Evolutionary conservation across 208 protist genomes (phyloP).

Genomic region (Leishmania mexicana): DNA sequence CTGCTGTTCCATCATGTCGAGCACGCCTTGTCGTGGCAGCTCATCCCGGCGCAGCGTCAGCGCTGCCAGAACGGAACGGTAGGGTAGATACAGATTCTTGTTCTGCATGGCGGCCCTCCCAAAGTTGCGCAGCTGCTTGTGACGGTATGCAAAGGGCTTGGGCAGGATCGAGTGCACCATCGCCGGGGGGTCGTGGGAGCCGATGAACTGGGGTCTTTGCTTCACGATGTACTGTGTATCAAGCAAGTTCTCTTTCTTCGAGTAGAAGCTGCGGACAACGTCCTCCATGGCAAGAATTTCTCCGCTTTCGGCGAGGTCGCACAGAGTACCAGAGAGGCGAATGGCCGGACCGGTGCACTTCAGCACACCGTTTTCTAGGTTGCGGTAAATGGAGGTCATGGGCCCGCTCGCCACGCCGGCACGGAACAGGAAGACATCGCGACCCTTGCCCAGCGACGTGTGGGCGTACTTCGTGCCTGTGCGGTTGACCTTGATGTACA

Average conservation of each 20-base stretch:
- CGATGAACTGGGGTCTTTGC: slow-evolving; percentile 53
- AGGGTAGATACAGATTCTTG: slow-evolving; percentile 20
- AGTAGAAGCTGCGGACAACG: slow-evolving; percentile 70
- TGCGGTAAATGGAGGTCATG: slow-evolving; percentile 71
- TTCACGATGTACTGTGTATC: slow-evolving; percentile 79
- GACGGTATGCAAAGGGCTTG: slow-evolving; percentile 69
- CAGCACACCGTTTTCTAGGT: slow-evolving; percentile 51
- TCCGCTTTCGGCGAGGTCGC: slow-evolving; percentile 62
- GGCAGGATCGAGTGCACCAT: slow-evolving; percentile 83
- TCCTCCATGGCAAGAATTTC: slow-evolving; percentile 82
- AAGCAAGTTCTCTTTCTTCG: slow-evolving; percentile 69
- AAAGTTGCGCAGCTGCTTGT: slow-evolving; percentile 34
- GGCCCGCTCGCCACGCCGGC: slow-evolving; percentile 61
- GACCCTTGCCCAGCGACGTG: slow-evolving; percentile 30
- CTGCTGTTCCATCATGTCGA: slow-evolving; percentile 62
- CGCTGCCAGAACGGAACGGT: slow-evolving; percentile 43
- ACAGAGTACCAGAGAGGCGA: slow-evolving; percentile 69
- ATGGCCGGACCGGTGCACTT: slow-evolving; percentile 76
- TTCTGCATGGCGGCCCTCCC: slow-evolving; percentile 8
- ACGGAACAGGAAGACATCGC: slow-evolving; percentile 67
- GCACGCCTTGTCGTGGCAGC: slow-evolving; percentile 58
- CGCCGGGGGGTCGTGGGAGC: slow-evolving; percentile 43
- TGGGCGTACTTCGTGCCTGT: slow-evolving; percentile 67
- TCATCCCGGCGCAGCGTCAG: slow-evolving; percentile 38
- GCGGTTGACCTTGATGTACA: slow-evolving; percentile 76